Conservation (phyloP, 2,329 filamentous ascomycete species). For the Fusarium verticillioides region DNA sequence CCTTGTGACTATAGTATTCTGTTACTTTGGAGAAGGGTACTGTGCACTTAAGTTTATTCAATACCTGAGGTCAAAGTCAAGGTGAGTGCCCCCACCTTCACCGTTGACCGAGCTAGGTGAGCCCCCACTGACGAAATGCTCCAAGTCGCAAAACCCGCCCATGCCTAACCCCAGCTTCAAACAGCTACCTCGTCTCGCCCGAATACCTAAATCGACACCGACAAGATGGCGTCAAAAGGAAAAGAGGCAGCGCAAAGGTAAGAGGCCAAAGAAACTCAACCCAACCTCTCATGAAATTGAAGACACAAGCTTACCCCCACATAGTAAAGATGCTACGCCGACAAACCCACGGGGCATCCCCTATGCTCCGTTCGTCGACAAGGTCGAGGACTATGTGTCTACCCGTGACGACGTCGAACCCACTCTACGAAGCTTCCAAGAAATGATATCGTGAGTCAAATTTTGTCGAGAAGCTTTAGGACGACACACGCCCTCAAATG, state of each 20-base stretch:
- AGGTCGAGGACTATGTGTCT: conserved; percentile 87
- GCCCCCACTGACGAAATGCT: conserved; percentile 48
- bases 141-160: conserved; percentile 45
- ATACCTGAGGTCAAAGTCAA: neutral
- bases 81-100: conserved; percentile 43
- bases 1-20: neutral
- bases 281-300: neutral
- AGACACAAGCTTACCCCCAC: conserved; percentile 32
- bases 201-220: conserved; percentile 34
- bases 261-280: conserved; percentile 9
- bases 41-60: neutral
- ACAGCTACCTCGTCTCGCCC: conserved; percentile 33
- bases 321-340: conserved; percentile 60
- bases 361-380: conserved; percentile 85
- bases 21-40: neutral
- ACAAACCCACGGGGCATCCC: conserved; percentile 88
- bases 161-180: conserved; percentile 39
- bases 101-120: conserved; percentile 45
- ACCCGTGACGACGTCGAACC: conserved; percentile 82
- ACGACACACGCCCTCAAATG: conserved; percentile 11
- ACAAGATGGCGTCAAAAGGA: conserved; percentile 55
- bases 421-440: conserved; percentile 85
- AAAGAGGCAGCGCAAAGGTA: conserved; percentile 53
- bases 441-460: conserved; percentile 85
- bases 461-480: conserved; percentile 10